A percentile compares a stretch with the other conserved stretches of the same genome.
These are phyloP conservation scores for Crepidotus variabilis DNA, from an alignment of 768 basidiomycete species.

Conservation along the genomic window DNA sequence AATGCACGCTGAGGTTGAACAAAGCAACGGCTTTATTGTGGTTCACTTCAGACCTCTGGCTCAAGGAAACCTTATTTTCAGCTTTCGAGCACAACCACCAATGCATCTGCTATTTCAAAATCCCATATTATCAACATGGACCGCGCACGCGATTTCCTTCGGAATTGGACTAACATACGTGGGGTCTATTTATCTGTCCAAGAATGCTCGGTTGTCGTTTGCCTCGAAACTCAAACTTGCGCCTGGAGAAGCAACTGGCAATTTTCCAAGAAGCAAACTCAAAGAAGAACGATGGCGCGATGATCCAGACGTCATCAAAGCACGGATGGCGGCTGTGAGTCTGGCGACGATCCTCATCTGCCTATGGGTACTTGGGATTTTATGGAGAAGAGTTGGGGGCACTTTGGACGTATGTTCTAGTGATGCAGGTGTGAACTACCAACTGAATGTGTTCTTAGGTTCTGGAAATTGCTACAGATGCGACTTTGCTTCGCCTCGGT, in stretches of 20 bases:
- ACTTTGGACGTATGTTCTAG: constrained; percentile 14
- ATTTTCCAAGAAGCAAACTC: constrained; percentile 14
- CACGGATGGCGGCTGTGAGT: constrained; percentile 66
- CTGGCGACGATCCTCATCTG: constrained; percentile 61
- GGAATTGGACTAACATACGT: constrained; percentile 70
- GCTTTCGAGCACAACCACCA: background rate
- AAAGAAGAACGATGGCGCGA: constrained; percentile 63
- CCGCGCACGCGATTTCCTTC: constrained; percentile 39
- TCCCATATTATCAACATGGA: constrained; percentile 14
- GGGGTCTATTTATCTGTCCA: constrained; percentile 77
- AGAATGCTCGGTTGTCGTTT: constrained; percentile 56
- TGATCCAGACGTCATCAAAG: constrained; percentile 81
- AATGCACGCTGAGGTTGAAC: no score
- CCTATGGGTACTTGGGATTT: constrained; percentile 40
- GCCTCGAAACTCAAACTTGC: constrained; percentile 12
- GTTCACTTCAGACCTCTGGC: background rate
- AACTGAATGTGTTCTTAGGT: constrained; percentile 9
- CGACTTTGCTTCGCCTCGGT: constrained; percentile 40
- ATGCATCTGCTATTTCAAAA: constrained; percentile 10
- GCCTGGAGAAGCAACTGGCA: constrained; percentile 1
- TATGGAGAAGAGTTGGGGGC: constrained; percentile 26
- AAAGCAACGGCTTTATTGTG: no score
- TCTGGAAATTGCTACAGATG: constrained; percentile 14
- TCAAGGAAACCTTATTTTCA: background rate
- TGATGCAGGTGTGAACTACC: background rate